Percentiles rank a stretch among this genome's conserved stretches.
These are phyloP conservation scores for Metarhizium robertsii DNA, from an alignment of 2,329 filamentous ascomycete species.

Conservation along the genomic window DNA sequence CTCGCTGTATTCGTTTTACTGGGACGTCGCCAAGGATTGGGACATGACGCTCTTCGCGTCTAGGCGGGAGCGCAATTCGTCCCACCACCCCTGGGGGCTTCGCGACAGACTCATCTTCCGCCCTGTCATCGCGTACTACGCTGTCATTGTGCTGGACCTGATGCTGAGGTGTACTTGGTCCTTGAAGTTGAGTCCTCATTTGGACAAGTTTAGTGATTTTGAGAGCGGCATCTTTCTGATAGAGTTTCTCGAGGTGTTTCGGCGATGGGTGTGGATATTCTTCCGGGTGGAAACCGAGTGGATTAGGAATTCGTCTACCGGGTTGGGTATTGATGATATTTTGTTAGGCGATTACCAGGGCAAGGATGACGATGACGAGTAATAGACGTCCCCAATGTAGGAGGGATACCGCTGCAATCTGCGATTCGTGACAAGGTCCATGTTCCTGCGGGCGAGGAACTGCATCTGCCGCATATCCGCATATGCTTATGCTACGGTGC, in stretches of 20 bases:
- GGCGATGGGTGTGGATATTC: constrained; percentile 96
- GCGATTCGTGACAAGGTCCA: background rate
- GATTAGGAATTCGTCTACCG: constrained; percentile 47
- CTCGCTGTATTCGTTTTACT: constrained; percentile 94
- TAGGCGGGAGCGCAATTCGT: constrained; percentile 44
- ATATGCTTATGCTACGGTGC: background rate
- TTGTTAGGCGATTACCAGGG: constrained; percentile 63
- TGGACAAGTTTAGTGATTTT: constrained; percentile 77
- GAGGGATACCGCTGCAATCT: background rate
- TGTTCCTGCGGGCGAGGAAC: background rate
- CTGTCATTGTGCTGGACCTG: constrained; percentile 68
- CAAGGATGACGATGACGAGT: constrained; percentile 36
- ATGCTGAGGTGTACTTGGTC: constrained; percentile 84
- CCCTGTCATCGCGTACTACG: constrained; percentile 68
- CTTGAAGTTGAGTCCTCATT: constrained; percentile 71
- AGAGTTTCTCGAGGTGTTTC: constrained; percentile 75
- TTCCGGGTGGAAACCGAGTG: constrained; percentile 92
- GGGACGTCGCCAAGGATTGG: constrained; percentile 96
- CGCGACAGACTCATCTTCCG: constrained; percentile 66
- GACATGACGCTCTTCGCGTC: constrained; percentile 74
- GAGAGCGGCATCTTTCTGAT: constrained; percentile 85
- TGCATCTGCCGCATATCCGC: background rate
- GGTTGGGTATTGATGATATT: constrained; percentile 59
- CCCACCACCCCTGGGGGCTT: constrained; percentile 67
- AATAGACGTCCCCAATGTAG: constrained; percentile 10